Percentiles rank a stretch among this genome's conserved stretches.
These are phyloP conservation scores for Cordyceps militaris DNA, from an alignment of 2,329 filamentous ascomycete genomes.

Conservation along the genomic window DNA sequence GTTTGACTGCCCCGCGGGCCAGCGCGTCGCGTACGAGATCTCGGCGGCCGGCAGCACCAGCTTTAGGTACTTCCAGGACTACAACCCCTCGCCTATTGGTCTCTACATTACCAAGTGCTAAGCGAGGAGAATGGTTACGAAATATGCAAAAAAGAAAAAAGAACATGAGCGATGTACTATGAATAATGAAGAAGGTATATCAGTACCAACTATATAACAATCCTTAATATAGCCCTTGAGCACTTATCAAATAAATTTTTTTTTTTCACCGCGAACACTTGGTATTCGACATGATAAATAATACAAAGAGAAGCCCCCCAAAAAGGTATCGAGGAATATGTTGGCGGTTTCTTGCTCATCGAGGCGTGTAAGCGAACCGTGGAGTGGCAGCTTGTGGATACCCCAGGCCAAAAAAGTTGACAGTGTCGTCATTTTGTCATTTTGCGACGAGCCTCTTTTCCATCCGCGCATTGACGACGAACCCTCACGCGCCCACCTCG, in stretches of 20 bases:
- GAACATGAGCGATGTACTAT: neutral
- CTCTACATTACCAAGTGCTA: constrained; percentile 31
- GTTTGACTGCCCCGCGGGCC: constrained; percentile 47
- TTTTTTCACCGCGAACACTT: neutral
- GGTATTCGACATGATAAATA: too few relatives aligned
- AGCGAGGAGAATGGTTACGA: neutral
- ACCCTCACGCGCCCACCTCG: neutral
- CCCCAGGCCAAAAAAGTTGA: neutral
- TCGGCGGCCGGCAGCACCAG: constrained; percentile 38
- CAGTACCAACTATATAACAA: constrained; percentile 12
- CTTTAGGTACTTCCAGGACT: constrained; percentile 59
- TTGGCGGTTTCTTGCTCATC: too few relatives aligned
- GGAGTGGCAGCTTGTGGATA: neutral
- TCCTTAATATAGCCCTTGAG: constrained; percentile 10
- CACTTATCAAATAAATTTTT: neutral
- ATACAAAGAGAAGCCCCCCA: too few relatives aligned
- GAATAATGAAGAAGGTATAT: constrained; percentile 2
- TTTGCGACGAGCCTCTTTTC: neutral
- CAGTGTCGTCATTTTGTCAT: constrained; percentile 5
- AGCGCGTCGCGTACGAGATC: constrained; percentile 46
- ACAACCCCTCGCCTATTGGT: constrained; percentile 41
- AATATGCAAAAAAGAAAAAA: constrained; percentile 8
- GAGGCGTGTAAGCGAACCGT: neutral
- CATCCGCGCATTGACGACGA: neutral
- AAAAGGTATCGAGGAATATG: too few relatives aligned